Evolutionary conservation across 1,284 basidiomycete genomes (phyloP).

Genomic region (Papiliotrema terrestris): DNA sequence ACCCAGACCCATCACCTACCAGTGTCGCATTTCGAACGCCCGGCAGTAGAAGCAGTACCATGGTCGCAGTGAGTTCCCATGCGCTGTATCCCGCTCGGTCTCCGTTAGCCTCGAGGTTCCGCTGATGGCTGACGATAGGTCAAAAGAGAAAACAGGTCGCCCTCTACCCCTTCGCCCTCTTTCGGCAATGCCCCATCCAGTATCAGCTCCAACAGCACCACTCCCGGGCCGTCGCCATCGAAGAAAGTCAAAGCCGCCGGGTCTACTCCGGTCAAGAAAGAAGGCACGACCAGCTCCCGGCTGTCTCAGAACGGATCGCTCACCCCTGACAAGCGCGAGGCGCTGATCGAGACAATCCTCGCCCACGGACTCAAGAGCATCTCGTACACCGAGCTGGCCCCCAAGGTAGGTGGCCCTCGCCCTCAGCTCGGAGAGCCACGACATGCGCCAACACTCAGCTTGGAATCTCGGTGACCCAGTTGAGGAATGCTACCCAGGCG

Average conservation of each 20-base stretch:
- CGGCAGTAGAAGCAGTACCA: no score
- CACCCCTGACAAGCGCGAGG: slow-evolving; percentile 1
- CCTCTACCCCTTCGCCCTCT: neutral
- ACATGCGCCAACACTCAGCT: slow-evolving; percentile 7
- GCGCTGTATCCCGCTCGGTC: no score
- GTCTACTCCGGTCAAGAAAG: neutral
- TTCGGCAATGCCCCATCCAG: neutral
- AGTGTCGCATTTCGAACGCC: no score
- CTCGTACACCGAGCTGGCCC: neutral
- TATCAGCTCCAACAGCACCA: neutral
- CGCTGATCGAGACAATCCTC: neutral
- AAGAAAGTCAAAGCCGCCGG: neutral
- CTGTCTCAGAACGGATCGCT: neutral
- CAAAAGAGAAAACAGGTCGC: no score
- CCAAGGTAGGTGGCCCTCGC: neutral
- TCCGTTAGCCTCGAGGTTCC: no score
- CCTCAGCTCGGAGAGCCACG: neutral
- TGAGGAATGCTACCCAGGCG: slow-evolving; percentile 27
- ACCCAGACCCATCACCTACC: no score
- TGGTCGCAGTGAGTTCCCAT: no score
- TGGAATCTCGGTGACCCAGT: slow-evolving; percentile 14
- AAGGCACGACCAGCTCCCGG: neutral
- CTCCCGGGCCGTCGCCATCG: neutral
- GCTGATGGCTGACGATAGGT: no score
- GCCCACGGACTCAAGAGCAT: neutral